Conservation (phyloP, 73 alveolate species). For the Paramecium biaurelia region DNA sequence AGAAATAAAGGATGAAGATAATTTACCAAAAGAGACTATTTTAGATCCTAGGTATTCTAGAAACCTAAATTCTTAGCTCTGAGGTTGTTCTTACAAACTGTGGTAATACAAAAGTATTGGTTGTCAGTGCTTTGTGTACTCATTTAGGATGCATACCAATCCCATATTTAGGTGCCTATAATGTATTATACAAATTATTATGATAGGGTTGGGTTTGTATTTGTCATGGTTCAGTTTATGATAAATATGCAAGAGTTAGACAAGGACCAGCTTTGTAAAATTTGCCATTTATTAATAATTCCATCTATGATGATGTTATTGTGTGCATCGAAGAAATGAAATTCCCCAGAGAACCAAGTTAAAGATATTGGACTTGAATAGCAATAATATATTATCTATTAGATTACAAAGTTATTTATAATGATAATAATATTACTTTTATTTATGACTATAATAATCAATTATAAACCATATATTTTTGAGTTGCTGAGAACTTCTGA, state of each 20-base stretch:
- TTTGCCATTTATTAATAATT: conserved; percentile 84
- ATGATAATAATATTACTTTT: neutral
- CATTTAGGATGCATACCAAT: conserved; percentile 95
- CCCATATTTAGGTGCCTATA: conserved; percentile 91
- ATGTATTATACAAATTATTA: neutral
- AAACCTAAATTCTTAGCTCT: neutral
- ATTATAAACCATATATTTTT: conserved; percentile 84
- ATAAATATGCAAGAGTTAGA: conserved; percentile 92
- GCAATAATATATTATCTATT: neutral
- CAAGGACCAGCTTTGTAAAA: conserved; percentile 90
- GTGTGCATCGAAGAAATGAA: conserved; percentile 84
- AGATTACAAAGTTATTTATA: neutral
- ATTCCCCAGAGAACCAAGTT: conserved; percentile 85
- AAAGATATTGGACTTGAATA: conserved; percentile 67
- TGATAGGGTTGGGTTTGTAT: conserved; percentile 87
- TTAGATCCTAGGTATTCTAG: conserved; percentile 68
- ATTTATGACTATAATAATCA: neutral
- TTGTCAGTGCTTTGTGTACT: conserved; percentile 90
- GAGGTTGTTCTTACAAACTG: conserved; percentile 84
- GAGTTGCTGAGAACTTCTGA: conserved; percentile 91
- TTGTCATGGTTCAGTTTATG: conserved; percentile 94
- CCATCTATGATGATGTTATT: conserved; percentile 77
- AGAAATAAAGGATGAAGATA: conserved; percentile 79
- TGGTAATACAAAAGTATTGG: conserved; percentile 85
- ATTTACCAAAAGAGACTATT: conserved; percentile 74